Evolutionary conservation across 768 basidiomycete species (phyloP).

Genomic region (Phylloporus sp.): DNA sequence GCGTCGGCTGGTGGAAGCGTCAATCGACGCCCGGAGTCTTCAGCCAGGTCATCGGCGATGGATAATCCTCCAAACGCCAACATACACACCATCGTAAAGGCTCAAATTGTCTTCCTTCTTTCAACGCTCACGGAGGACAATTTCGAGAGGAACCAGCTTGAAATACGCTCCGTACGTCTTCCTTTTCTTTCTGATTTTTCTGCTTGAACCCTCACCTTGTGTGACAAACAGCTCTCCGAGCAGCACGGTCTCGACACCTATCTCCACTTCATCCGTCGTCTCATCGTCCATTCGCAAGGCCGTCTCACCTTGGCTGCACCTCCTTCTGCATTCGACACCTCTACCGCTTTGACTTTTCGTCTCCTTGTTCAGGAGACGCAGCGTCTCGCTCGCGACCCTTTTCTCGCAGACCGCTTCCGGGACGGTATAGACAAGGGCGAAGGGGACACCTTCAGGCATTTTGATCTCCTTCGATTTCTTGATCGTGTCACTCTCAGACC

Average conservation of each 20-base stretch:
- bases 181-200: constrained; percentile 12
- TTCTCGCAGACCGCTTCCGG: constrained; percentile 84
- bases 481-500: constrained; percentile 78
- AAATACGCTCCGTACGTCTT: constrained; percentile 85
- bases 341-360: constrained; percentile 74
- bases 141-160: constrained; percentile 88
- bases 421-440: constrained; percentile 88
- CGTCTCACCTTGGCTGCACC: constrained; percentile 56
- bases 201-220: constrained; percentile 9
- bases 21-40: constrained; percentile 68
- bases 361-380: constrained; percentile 85
- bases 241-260: constrained; percentile 97
- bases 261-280: constrained; percentile 93
- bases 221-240: constrained; percentile 72
- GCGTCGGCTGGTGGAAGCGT: constrained; percentile 64
- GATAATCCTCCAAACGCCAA: constrained; percentile 80
- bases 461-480: constrained; percentile 77
- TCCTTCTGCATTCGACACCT: constrained; percentile 68
- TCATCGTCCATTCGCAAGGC: constrained; percentile 82
- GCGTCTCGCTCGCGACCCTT: constrained; percentile 85
- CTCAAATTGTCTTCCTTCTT: constrained; percentile 96
- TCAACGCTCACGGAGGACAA: constrained; percentile 96
- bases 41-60: constrained; percentile 77
- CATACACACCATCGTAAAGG: constrained; percentile 90
- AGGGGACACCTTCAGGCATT: constrained; percentile 75